Percentiles rank a stretch among this genome's conserved stretches.
Conservation (phyloP, 2,329 filamentous ascomycete genomes). For the Fusarium globosum region DNA sequence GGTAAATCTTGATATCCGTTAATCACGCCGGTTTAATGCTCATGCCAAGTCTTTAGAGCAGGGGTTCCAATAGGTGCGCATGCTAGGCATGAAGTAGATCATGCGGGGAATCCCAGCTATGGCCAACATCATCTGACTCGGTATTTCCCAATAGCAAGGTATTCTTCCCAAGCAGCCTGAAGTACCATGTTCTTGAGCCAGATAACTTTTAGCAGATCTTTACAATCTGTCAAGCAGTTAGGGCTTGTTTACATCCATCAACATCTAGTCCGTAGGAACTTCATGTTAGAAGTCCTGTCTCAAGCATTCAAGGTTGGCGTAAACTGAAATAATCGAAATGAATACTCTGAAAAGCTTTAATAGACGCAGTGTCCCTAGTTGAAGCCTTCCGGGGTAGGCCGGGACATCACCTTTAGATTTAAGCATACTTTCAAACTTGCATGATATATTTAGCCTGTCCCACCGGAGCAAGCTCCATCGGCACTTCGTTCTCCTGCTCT, state of each 20-base stretch:
- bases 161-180: background rate
- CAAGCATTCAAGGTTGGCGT: rapidly evolving
- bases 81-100: background rate
- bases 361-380: rapidly evolving
- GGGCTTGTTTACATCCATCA: rapidly evolving
- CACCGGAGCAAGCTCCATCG: background rate
- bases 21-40: no score
- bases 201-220: rapidly evolving
- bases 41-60: background rate
- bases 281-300: rapidly evolving
- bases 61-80: background rate
- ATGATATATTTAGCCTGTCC: background rate
- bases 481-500: background rate
- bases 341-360: rapidly evolving
- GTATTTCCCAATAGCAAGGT: no score
- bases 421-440: no score
- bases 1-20: background rate
- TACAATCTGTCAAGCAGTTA: no score
- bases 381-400: rapidly evolving
- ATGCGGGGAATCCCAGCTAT: background rate
- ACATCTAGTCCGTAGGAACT: rapidly evolving
- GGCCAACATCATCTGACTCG: background rate
- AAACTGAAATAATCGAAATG: rapidly evolving
- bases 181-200: background rate
- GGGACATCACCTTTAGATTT: rapidly evolving